These are phyloP conservation scores for Sclerotinia minor DNA, from an alignment of 2,329 filamentous ascomycete species.

Conservation along the genomic window DNA sequence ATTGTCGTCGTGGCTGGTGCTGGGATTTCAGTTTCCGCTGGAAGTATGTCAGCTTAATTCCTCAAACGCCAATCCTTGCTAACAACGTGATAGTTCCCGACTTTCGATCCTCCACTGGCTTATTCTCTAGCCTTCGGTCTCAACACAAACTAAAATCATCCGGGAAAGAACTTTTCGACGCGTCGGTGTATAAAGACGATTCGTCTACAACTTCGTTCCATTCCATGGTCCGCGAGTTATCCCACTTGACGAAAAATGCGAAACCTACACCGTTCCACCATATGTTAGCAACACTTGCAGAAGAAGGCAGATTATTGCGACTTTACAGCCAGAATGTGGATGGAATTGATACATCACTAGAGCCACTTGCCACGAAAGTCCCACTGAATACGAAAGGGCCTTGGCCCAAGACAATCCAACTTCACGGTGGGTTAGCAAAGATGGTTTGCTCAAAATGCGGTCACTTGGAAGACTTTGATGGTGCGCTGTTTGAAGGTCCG, in stretches of 20 bases:
- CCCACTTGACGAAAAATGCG: slow-evolving; percentile 73
- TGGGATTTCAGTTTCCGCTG: slow-evolving; percentile 94
- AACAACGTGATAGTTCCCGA: slow-evolving; percentile 68
- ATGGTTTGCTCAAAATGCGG: slow-evolving; percentile 97
- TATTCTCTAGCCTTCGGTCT: slow-evolving; percentile 81
- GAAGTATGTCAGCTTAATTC: slow-evolving; percentile 60
- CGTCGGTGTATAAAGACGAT: slow-evolving; percentile 94
- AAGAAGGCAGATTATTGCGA: slow-evolving; percentile 82
- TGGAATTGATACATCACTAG: slow-evolving; percentile 82
- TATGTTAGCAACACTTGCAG: slow-evolving; percentile 83
- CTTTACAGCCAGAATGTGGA: slow-evolving; percentile 98
- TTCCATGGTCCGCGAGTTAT: slow-evolving; percentile 90
- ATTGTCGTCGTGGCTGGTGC: slow-evolving; percentile 96
- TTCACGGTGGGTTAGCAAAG: slow-evolving; percentile 90
- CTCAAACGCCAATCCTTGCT: slow-evolving; percentile 26
- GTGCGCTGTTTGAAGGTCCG: slow-evolving; percentile 78
- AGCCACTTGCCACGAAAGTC: slow-evolving; percentile 75
- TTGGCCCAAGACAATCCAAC: slow-evolving; percentile 90
- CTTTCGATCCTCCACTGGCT: slow-evolving; percentile 86
- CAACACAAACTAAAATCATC: slow-evolving; percentile 91
- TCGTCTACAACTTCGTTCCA: slow-evolving; percentile 88
- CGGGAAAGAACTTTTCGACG: slow-evolving; percentile 94
- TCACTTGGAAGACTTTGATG: slow-evolving; percentile 72
- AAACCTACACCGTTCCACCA: slow-evolving; percentile 89
- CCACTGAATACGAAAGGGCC: slow-evolving; percentile 81